Percentiles rank a stretch among this genome's conserved stretches.
Conservation (phyloP, 768 basidiomycete genomes). For the Strobilomyces confusus region DNA sequence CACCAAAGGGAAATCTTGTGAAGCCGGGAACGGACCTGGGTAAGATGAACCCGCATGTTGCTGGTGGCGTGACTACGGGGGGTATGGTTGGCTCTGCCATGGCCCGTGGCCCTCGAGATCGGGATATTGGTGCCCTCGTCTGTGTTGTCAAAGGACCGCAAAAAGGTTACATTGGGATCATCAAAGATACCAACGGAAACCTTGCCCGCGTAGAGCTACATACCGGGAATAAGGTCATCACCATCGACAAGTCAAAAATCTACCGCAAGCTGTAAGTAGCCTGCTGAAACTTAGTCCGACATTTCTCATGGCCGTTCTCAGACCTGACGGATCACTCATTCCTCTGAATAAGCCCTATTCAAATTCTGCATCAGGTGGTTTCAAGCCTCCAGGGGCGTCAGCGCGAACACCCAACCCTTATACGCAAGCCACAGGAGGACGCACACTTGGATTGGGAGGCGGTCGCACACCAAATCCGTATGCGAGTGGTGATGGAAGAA, state of each 20-base stretch:
- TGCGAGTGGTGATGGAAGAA: constrained; percentile 50
- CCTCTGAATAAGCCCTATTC: constrained; percentile 42
- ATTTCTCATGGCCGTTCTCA: constrained; percentile 24
- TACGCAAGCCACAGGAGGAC: constrained; percentile 35
- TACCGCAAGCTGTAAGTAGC: constrained; percentile 65
- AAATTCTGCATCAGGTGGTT: constrained; percentile 16
- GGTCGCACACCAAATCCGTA: constrained; percentile 71
- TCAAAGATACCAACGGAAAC: constrained; percentile 92
- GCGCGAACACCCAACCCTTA: constrained; percentile 45
- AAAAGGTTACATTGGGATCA: constrained; percentile 87
- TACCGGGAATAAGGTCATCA: constrained; percentile 85
- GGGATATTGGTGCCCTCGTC: constrained; percentile 76
- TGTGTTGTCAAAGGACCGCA: constrained; percentile 80
- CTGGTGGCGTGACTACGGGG: constrained; percentile 51
- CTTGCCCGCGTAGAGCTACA: constrained; percentile 87
- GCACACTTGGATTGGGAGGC: constrained; percentile 36
- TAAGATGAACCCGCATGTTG: constrained; percentile 84
- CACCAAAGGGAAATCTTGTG: constrained; percentile 76
- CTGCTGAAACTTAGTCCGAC: not conserved
- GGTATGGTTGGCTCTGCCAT: constrained; percentile 83
- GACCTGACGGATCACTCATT: constrained; percentile 54
- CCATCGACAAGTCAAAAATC: constrained; percentile 78
- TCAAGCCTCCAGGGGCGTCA: constrained; percentile 38
- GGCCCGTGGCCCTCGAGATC: constrained; percentile 76
- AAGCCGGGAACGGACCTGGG: constrained; percentile 72